Conservation (phyloP, 805 yeast species). For the Hanseniaspora vineae region DNA sequence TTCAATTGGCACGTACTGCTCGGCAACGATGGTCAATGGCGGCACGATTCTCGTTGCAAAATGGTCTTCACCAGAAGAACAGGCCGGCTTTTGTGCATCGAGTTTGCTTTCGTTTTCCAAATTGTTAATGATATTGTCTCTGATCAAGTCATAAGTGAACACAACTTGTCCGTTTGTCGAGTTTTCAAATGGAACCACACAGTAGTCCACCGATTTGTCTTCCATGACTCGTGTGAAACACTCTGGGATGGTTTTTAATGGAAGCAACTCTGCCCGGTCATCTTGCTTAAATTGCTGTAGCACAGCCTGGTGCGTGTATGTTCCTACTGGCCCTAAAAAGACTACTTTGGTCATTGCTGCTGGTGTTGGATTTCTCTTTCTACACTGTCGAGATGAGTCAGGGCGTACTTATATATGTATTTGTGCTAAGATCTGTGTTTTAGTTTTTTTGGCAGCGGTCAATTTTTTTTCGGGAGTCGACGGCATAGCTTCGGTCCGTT, state of each 20-base stretch:
- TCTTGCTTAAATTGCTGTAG: constrained; percentile 38
- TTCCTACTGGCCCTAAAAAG: constrained; percentile 82
- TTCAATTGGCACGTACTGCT: constrained; percentile 69
- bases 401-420: too few relatives aligned
- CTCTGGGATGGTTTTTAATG: constrained; percentile 31
- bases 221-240: constrained; percentile 48
- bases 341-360: constrained; percentile 34
- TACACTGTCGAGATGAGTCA: background rate
- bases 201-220: constrained; percentile 39
- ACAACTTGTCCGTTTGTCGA: constrained; percentile 92
- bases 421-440: too few relatives aligned
- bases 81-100: too few relatives aligned
- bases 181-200: constrained; percentile 85
- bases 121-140: constrained; percentile 39
- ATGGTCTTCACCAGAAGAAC: too few relatives aligned
- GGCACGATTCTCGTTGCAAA: constrained; percentile 16
- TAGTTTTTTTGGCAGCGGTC: too few relatives aligned
- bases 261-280: constrained; percentile 14
- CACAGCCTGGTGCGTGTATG: constrained; percentile 82
- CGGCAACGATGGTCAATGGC: constrained; percentile 48
- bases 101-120: background rate
- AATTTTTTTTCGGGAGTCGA: too few relatives aligned
- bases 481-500: too few relatives aligned
- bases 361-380: background rate
- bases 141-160: constrained; percentile 65